Evolutionary conservation across 2,329 filamentous ascomycete genomes (phyloP).

Genomic region (Fusarium hainanense): DNA sequence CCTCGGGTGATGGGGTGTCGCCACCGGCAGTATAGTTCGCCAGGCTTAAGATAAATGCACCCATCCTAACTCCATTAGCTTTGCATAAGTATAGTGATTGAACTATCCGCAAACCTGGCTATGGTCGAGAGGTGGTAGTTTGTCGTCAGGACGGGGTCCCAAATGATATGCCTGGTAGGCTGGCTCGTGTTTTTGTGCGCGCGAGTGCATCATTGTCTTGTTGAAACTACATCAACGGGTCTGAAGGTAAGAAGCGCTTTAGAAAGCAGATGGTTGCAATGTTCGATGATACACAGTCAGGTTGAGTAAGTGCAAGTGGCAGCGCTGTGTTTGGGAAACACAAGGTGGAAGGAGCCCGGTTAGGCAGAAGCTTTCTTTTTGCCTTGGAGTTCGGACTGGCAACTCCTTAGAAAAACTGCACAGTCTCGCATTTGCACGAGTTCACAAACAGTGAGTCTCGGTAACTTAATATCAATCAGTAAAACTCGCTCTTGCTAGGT

Average conservation of each 20-base stretch:
- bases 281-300: not conserved
- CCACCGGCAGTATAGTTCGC: not conserved
- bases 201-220: not conserved
- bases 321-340: not conserved
- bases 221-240: no score
- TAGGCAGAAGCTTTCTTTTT: not conserved
- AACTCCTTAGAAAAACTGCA: not conserved
- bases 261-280: not conserved
- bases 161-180: not conserved
- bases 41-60: not conserved
- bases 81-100: not conserved
- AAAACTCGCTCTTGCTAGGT: not conserved
- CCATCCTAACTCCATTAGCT: not conserved
- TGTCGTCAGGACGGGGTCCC: not conserved
- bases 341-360: not conserved
- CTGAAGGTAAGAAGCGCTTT: not conserved
- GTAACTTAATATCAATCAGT: not conserved
- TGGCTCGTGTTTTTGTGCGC: not conserved
- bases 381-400: not conserved
- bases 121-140: not conserved
- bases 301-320: not conserved
- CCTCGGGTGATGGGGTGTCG: not conserved
- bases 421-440: not conserved
- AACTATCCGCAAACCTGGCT: not conserved
- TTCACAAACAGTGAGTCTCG: not conserved